A percentile compares a stretch with the other conserved stretches of the same genome.
Evolutionary conservation across 768 basidiomycete species (phyloP).

Genomic region (Trametes coccinea): DNA sequence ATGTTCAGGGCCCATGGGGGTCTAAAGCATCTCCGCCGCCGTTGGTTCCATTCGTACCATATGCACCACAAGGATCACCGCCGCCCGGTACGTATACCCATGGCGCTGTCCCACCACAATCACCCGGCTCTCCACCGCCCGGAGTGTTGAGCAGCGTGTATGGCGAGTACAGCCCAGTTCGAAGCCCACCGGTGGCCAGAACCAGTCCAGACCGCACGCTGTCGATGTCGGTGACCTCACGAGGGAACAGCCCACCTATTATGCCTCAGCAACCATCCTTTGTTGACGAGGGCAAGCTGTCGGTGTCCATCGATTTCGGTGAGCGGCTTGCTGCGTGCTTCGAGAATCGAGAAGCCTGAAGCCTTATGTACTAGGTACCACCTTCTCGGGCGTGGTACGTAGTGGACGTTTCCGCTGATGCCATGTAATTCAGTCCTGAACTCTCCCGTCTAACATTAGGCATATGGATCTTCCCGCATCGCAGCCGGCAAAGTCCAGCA

Average conservation of each 20-base stretch:
- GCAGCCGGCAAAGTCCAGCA: constrained; percentile 79
- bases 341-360: constrained; percentile 5
- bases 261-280: constrained; percentile 19
- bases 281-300: constrained; percentile 73
- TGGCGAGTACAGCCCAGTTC: constrained; percentile 8
- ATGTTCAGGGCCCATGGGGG: constrained; percentile 11
- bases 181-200: constrained; percentile 28
- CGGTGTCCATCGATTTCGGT: constrained; percentile 85
- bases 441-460: constrained; percentile 41
- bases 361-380: constrained; percentile 57
- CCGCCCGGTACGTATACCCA: constrained; percentile 16
- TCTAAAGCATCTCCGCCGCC: constrained; percentile 17
- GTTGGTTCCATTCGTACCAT: constrained; percentile 17
- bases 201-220: constrained; percentile 31
- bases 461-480: constrained; percentile 85
- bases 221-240: constrained; percentile 24
- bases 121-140: constrained; percentile 9
- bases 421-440: not conserved
- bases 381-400: constrained; percentile 84
- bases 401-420: not conserved
- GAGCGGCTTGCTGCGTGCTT: constrained; percentile 24
- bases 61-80: constrained; percentile 19
- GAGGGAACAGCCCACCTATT: constrained; percentile 27
- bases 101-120: constrained; percentile 8
- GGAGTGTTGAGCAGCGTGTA: constrained; percentile 8